These are phyloP conservation scores for Filosporella fistucella DNA, from an alignment of 495 filamentous ascomycete species.

Conservation along the genomic window DNA sequence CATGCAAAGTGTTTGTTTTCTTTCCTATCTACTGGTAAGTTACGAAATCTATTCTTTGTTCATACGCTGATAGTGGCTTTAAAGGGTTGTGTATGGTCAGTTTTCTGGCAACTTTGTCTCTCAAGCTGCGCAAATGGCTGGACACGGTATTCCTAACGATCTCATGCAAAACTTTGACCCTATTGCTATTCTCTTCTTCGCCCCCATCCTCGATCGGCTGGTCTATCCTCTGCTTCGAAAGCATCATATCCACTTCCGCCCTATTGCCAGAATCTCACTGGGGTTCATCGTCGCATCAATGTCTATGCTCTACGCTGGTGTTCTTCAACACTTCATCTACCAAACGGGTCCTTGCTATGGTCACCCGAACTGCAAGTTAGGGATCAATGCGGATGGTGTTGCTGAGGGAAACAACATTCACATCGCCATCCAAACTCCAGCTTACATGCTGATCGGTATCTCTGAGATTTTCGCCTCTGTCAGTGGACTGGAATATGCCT, in stretches of 20 bases:
- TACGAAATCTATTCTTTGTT: background rate
- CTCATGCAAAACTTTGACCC: constrained; percentile 76
- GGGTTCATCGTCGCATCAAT: constrained; percentile 59
- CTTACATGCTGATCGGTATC: constrained; percentile 32
- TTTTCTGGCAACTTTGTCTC: constrained; percentile 61
- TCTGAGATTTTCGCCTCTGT: constrained; percentile 41
- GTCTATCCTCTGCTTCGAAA: constrained; percentile 66
- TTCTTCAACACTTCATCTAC: constrained; percentile 70
- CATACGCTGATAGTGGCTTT: background rate
- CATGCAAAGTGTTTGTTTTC: constrained; percentile 39
- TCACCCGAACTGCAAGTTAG: constrained; percentile 26
- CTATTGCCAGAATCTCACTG: constrained; percentile 67
- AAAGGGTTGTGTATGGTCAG: constrained; percentile 35
- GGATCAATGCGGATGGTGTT: constrained; percentile 16
- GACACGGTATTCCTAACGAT: constrained; percentile 73
- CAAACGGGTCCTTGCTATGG: constrained; percentile 49
- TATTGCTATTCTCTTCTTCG: constrained; percentile 69
- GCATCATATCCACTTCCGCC: constrained; percentile 59
- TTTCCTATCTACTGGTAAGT: constrained; percentile 13
- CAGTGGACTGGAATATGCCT: constrained; percentile 61
- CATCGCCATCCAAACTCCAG: constrained; percentile 26
- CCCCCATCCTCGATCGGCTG: constrained; percentile 67
- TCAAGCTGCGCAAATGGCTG: constrained; percentile 65
- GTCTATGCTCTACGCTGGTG: constrained; percentile 60
- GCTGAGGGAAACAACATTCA: constrained; percentile 33